A percentile compares a stretch with the other conserved stretches of the same genome.
Evolutionary conservation across 768 basidiomycete genomes (phyloP).

Genomic region (Boletales sp.): DNA sequence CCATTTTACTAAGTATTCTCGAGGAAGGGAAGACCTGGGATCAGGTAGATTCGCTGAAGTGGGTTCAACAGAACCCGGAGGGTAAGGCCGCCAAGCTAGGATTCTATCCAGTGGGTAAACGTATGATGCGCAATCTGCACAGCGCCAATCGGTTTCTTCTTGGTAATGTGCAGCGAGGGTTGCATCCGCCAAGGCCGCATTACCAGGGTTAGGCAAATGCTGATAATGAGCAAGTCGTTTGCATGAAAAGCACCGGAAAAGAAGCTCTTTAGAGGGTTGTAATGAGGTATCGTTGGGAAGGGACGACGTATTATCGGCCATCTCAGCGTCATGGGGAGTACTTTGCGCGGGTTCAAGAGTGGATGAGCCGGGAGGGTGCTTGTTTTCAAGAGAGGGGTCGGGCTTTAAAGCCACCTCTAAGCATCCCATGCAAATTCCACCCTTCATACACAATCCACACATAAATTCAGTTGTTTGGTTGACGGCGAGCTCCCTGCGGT

Average conservation of each 20-base stretch:
- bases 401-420: slow-evolving; percentile 52
- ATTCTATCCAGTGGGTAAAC: slow-evolving; percentile 74
- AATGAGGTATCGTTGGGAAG: slow-evolving; percentile 15
- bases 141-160: slow-evolving; percentile 53
- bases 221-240: slow-evolving; percentile 80
- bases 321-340: slow-evolving; percentile 30
- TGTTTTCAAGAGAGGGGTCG: slow-evolving; percentile 31
- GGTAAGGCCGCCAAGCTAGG: slow-evolving; percentile 87
- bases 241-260: slow-evolving; percentile 84
- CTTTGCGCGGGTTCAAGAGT: slow-evolving; percentile 7
- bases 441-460: slow-evolving; percentile 71
- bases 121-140: slow-evolving; percentile 75
- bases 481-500: slow-evolving; percentile 44
- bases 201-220: slow-evolving; percentile 55
- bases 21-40: slow-evolving; percentile 62
- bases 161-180: slow-evolving; percentile 67
- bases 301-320: slow-evolving; percentile 27
- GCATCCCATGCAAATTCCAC: slow-evolving; percentile 78
- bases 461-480: slow-evolving; percentile 75
- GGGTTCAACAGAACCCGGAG: slow-evolving; percentile 58
- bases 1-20: slow-evolving; percentile 96
- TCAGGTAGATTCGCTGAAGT: slow-evolving; percentile 39
- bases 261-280: slow-evolving; percentile 38
- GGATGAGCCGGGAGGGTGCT: slow-evolving; percentile 4
- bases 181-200: slow-evolving; percentile 29